Base-by-base conservation (phyloP, 306 rosid species). In the Echinosophora koreensis region DNA sequence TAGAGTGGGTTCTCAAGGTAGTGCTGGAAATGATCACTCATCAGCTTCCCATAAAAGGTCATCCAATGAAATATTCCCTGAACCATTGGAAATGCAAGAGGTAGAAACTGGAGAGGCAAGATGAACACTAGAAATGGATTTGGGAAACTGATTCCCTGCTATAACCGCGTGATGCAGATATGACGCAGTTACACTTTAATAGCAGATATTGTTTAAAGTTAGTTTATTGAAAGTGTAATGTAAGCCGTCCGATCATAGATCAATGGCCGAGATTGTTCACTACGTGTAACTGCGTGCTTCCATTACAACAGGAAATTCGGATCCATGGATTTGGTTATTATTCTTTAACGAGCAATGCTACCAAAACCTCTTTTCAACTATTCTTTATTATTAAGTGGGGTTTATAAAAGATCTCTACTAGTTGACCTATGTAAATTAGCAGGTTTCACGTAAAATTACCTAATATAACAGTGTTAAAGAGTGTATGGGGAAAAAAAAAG, bases 11-110 rank as follows among this genome's bases (percentile, higher is more conserved):
- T 93, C 98, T 59, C 90, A 91, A 44, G 82, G 96, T 35, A 91
- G 98, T 82, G 83, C 81, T 73, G 96, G 96, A 55, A 81, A 84
- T 46, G 97, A 94, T 56, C 83, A 73, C 55, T 92, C 97, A 1
- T 89, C 22, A 22, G 22, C 97, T 82, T 92, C 97, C 38, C 70
- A 84, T 80, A 95, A 95, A 80, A 90, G 90, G 64, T 76, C 84
- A 61, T 94, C 99, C 72, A 92, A 55, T 79, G 99, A 95, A 84
- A 88, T 92, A 42, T 93, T 92, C 73, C 99, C 98, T 5, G 99
- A 95, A 86, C 97, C 99, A 44, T 57, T 77, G 70, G 97, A 89
- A 74, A 81, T 82, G 14, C 96, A 77, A 64, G 88, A 92, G 44
- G 54, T 78, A 18, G 79, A 88, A 82, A 80, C 75, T 39, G 77